Percentiles rank a stretch among this genome's conserved stretches.
These are phyloP conservation scores for Oldenlandia corymbosa DNA, from an alignment of 257 asterid species.

Conservation along the genomic window DNA sequence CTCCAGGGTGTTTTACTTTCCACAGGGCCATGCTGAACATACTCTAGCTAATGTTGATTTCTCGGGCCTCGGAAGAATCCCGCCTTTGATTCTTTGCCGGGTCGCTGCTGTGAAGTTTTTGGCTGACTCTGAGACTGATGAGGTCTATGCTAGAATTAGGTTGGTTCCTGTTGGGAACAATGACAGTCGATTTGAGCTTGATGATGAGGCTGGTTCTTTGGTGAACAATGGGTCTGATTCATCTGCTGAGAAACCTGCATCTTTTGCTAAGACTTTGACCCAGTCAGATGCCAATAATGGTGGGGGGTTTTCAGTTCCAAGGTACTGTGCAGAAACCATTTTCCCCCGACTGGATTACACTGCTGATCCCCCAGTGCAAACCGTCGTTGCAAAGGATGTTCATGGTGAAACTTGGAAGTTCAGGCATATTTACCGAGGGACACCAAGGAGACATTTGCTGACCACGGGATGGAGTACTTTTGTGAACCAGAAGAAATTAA, in stretches of 20 bases:
- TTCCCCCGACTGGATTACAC: conserved; percentile 49
- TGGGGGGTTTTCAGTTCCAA: conserved; percentile 59
- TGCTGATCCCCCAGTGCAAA: conserved; percentile 57
- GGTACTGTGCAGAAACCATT: conserved; percentile 61
- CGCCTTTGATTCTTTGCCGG: conserved; percentile 49
- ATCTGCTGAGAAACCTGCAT: conserved; percentile 30
- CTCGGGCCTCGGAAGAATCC: conserved; percentile 34
- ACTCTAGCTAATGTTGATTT: conserved; percentile 47
- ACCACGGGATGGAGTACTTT: conserved; percentile 71
- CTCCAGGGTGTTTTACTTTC: conserved; percentile 50
- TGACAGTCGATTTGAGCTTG: conserved; percentile 22
- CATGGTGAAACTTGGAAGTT: conserved; percentile 64
- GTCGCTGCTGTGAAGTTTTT: conserved; percentile 45
- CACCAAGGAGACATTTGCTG: conserved; percentile 64
- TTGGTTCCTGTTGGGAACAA: conserved; percentile 32
- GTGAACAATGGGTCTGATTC: conserved; percentile 27
- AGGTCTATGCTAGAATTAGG: conserved; percentile 40
- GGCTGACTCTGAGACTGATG: conserved; percentile 54
- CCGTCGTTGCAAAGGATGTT: conserved; percentile 44
- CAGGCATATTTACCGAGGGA: conserved; percentile 61
- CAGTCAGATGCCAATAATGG: conserved; percentile 64
- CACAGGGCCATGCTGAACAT: conserved; percentile 73
- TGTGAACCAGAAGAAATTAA: conserved; percentile 60
- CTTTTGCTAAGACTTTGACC: conserved; percentile 58
- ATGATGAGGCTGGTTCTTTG: conserved; percentile 22